Evolutionary conservation across 1,139 yeast genomes (phyloP), one percentile per base, ranked within the genome.

Genomic region (Debaryomycetaceae sp.): DNA sequence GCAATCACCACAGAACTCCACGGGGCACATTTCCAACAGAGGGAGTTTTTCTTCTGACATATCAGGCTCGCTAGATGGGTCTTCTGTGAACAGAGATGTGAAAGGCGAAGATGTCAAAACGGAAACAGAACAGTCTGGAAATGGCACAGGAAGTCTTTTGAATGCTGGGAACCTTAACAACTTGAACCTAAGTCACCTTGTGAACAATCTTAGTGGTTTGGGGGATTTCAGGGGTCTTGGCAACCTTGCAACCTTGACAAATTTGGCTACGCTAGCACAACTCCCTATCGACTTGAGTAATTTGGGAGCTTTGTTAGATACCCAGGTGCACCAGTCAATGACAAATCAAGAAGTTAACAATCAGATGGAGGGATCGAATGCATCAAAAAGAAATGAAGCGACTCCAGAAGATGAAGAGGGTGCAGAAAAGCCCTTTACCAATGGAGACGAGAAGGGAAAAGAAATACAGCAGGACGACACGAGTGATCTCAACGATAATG

Each of bases 141-240:
- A 49, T 31, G 9, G 26, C 14, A 17, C 36, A 18, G 19, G 22
- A n/a, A 30, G 34, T 6, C 46, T 70, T 14, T 53, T 72, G 18
- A 61, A 61, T 42, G 77, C 77, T 2, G 78, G 77, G 3, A 70
- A 70, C 48, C 55, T 72, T 44, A 71, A 72, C 46, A 72, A 71
- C 47, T 54, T 72, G 45, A 72, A 70, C 47, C 49, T 72, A 39
- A 67, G 75, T 41, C 76, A 70, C 42, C 61, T 72, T 47, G 75
- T 72, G 17, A 68, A 72, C 48, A 70, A 69, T 43, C 52, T 72
- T 29, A 60, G 72, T 26, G 72, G 70, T 6, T 41, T 63, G 22
- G 64, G 67, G 11, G 72, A 67, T 40, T 49, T 68, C 36, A 56
- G 67, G 36, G 54, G 59, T 29, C 53, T 69, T 22, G 75, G 75